Evolutionary conservation across 495 filamentous ascomycete species (phyloP), one percentile per base, ranked within the genome.

Genomic region (Evernia prunastri): DNA sequence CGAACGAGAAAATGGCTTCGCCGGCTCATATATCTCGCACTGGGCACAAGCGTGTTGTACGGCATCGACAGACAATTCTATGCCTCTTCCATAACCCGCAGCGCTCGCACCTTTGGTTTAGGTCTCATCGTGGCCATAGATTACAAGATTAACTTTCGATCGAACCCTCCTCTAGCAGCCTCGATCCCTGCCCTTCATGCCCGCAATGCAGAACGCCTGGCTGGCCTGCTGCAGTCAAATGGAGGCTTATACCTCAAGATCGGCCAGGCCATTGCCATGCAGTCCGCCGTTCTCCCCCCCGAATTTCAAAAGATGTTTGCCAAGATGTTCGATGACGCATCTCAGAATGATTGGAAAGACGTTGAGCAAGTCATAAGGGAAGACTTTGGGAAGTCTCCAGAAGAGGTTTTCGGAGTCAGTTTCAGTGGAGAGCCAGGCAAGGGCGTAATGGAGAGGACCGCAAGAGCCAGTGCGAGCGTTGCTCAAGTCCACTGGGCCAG

Each of bases 181-280:
- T 85, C 86, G 40, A 88, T 94, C 58, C 72, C 80, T 54, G 84
- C 86, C 59, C 73, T 96, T 58, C 94, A 98, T 74, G 77, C 81
- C 27, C 85, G 94, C 53, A 94, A 86, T 69, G 94, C 94, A 2
- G 84, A 92, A 76, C 81, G 89, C 8, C 71, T 97, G 45, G 93
- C 88, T 64, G 79, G 90, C 45, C 77, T 98, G 49, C 80, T 97
- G 70, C 80, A 87, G 23, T 75, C 80, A 35, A 98, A 98, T 81
- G 94, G 94, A 60, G 94, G 94, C 0, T 75, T 98, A 4, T 98
- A 98, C 72, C 80, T 97, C 70, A 98, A 98, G 80, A 97, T 98
- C 61, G 94, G 94, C 4, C 94, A 98, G 80, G 94, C 94, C 10
- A 92, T 98, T 63, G 94, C 93, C 29, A 98, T 97, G 94, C 94